Conservation (phyloP, 1,284 basidiomycete species). For the Papiliotrema laurentii region DNA sequence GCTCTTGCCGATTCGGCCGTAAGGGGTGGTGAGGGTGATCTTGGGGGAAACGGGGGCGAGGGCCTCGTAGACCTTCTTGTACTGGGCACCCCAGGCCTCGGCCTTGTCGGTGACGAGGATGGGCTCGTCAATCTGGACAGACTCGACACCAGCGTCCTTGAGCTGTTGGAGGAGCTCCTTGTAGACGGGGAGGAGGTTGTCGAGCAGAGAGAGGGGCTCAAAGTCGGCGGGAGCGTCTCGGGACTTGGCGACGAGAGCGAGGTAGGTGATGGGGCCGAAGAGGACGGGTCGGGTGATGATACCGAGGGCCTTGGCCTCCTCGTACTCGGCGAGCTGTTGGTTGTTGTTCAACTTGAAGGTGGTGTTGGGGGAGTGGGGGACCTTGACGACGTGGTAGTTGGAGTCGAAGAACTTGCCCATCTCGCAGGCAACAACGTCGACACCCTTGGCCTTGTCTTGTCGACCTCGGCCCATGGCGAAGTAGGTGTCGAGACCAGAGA, state of each 20-base stretch:
- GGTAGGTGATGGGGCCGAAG: slow-evolving; percentile 94
- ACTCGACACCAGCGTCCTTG: slow-evolving; percentile 86
- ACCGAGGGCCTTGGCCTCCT: slow-evolving; percentile 89
- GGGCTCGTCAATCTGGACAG: slow-evolving; percentile 97
- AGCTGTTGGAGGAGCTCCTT: slow-evolving; percentile 85
- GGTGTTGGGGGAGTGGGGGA: slow-evolving; percentile 86
- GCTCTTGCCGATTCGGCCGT: slow-evolving; percentile 92
- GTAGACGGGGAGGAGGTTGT: slow-evolving; percentile 89
- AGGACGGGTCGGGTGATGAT: slow-evolving; percentile 91
- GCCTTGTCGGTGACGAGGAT: slow-evolving; percentile 89
- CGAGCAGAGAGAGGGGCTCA: slow-evolving; percentile 83
- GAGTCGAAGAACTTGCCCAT: slow-evolving; percentile 99
- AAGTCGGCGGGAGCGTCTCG: slow-evolving; percentile 83
- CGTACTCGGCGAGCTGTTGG: slow-evolving; percentile 91
- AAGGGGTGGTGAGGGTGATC: slow-evolving; percentile 93
- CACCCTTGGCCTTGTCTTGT: slow-evolving; percentile 72
- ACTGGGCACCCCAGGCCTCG: slow-evolving; percentile 73
- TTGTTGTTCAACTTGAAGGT: slow-evolving; percentile 95
- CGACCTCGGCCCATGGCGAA: slow-evolving; percentile 98
- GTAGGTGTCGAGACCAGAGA: slow-evolving; percentile 90
- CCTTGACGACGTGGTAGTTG: slow-evolving; percentile 99
- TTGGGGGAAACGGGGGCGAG: slow-evolving; percentile 81
- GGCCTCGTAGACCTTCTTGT: slow-evolving; percentile 72
- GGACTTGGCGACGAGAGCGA: slow-evolving; percentile 84
- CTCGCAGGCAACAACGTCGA: slow-evolving; percentile 96